Evolutionary conservation across 352 stramenopile species (phyloP), one percentile per base, ranked within the genome.

Genomic region (Globisporangium takayamanum): DNA sequence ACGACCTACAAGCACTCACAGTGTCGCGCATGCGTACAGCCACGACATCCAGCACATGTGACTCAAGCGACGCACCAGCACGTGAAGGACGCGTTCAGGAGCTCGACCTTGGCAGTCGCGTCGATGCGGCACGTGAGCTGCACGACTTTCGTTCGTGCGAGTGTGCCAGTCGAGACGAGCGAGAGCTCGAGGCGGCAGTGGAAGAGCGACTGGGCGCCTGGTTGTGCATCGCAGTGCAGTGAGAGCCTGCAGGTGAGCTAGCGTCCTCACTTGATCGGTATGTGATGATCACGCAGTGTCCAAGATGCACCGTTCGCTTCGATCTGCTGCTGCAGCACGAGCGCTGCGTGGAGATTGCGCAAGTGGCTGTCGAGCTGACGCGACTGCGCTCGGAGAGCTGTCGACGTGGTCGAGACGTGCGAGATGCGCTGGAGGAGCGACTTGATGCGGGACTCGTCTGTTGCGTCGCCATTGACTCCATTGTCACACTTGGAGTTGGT

Each of bases 371-470:
- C 74, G 39, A 81, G 60, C 33, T 69, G 58, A 41, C 68, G 57
- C 18, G 77, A 88, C 20, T 72, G 62, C 2, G 55, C 22, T 5
- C 58, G 58, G n/a, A 80, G 55, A 20, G 25, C 48, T 18, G 53
- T 57, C 20, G 72, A 76, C 33, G 75, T 52, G 7, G 50, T 55
- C 26, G 74, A 80, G 30, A 78, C 55, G 11, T 75, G 57, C 8
- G 68, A 59, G 37, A 84, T 84, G 16, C 60, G 59, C 46, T 72
- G 60, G 15, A 84, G 53, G 8, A 82, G 55, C 36, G 68, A 67
- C 20, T 72, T 72, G 51, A 82, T 61, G 10, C 64, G 61, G 42
- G 53, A 58, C 28, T 78, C 64, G 26, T 49, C 73, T 15, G 55
- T 54, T 18, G 49, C 57, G 1, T 36, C 50, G 14, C 26, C 5